Evolutionary conservation across 2,329 filamentous ascomycete genomes (phyloP), one percentile per base, ranked within the genome.

Genomic region (Nothophoma quercina): DNA sequence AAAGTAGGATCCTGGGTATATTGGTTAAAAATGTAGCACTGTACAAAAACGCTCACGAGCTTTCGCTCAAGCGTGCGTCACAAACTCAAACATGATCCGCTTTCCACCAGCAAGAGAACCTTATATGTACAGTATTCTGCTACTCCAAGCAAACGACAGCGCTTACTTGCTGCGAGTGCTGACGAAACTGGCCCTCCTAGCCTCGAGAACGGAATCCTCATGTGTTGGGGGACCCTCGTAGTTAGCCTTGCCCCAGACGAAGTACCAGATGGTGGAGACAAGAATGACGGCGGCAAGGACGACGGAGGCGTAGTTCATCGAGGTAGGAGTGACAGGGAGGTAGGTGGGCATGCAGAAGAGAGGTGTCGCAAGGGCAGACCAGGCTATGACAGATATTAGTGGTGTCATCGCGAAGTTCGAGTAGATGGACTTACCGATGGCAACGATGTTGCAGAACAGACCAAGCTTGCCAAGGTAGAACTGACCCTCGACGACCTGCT

Each of bases 261-360:
- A 77, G 76, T 91, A 91, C 87, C 88, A 91, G 7, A 76, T 71
- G 8, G 78, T 80, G 1, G 88, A 84, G 51, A 90, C 80, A 30
- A 78, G 40, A 47, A 83, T 81, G 56, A 89, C 87, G 5, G 79
- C 86, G 21, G 88, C 82, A 62, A 91, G 90, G n/a, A 91, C 88
- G 26, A 86, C 88, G 12, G 85, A 85, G 1, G 88, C 88, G 72
- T 90, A 91, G 79, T 91, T 91, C 79, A 90, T 87, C 30, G 78
- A 81, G 15, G 75, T 69, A 5, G 81, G 73, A 0, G 80, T 81
- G 30, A 88, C 85, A 5, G 85, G 85, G n/a, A 89, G 76, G 34
- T 74, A 74, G 0, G 85, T 81, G 0, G 87, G 88, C 85, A 89
- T 89, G 74, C 85, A 91, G 79, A 91, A 91, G 13, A 91, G 82